Percentiles rank a stretch among this genome's conserved stretches.
These are phyloP conservation scores for Periconia sp. DNA, from an alignment of 2,329 filamentous ascomycete genomes.

Conservation along the genomic window DNA sequence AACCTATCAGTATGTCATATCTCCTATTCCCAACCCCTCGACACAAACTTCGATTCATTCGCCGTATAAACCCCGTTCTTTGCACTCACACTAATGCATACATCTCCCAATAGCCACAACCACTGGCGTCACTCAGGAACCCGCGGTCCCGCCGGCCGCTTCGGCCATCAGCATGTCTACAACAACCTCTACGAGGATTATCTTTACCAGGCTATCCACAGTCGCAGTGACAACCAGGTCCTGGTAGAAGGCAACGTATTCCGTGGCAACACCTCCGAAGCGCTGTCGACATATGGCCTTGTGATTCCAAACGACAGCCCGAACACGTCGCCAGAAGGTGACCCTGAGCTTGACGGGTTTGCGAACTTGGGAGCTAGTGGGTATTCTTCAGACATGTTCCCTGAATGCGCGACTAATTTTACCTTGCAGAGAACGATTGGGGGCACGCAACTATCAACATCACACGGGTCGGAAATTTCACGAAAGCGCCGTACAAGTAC, in stretches of 20 bases:
- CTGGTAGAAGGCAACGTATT: slow-evolving; percentile 54
- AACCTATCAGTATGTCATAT: slow-evolving; percentile 55
- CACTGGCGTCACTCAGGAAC: slow-evolving; percentile 66
- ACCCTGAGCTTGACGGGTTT: slow-evolving; percentile 57
- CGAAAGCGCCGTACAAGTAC: slow-evolving; percentile 52
- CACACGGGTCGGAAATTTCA: slow-evolving; percentile 54
- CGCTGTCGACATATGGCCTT: slow-evolving; percentile 56
- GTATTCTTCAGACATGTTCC: slow-evolving; percentile 18
- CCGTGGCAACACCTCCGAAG: slow-evolving; percentile 49
- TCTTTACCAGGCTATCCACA: slow-evolving; percentile 46
- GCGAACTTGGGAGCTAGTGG: slow-evolving; percentile 57
- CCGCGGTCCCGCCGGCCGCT: slow-evolving; percentile 64
- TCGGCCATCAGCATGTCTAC: slow-evolving; percentile 66
- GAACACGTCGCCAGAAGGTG: slow-evolving; percentile 56
- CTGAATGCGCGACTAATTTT: background rate
- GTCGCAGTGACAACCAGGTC: slow-evolving; percentile 48
- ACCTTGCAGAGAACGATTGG: slow-evolving; percentile 49
- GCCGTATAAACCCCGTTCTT: background rate
- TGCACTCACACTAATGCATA: background rate
- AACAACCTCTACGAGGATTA: slow-evolving; percentile 51
- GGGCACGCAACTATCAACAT: slow-evolving; percentile 54
- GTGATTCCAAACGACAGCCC: slow-evolving; percentile 59
- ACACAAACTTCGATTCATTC: background rate
- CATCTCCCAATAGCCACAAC: slow-evolving; percentile 54
- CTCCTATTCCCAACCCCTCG: no score